Evolutionary conservation across 2,329 filamentous ascomycete genomes (phyloP), one percentile per base, ranked within the genome.

Genomic region (Sclerotinia sclerotiorum): DNA sequence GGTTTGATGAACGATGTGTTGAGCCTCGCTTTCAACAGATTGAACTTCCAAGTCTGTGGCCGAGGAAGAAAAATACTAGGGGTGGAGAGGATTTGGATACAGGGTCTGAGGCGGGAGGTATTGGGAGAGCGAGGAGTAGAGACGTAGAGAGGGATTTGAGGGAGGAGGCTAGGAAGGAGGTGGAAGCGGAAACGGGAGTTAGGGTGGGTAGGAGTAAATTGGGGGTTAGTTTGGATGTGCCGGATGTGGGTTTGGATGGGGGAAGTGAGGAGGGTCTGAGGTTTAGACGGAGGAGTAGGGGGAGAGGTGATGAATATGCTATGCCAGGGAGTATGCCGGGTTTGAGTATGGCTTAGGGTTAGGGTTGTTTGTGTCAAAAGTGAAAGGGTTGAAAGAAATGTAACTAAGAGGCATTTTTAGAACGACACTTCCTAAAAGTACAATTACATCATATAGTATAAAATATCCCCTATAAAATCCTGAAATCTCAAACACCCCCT

Each of bases 1-100:
- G 92, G 92, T 94, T 96, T 78, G 92, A 95, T 78, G 92, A 95
- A 76, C 87, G 92, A 58, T 91, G 89, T 71, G 92, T 96, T 8
- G 92, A 95, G 79, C 92, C 92, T 2, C 86, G 91, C 35, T 95
- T 95, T 78, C 92, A 95, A 77, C 91, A 95, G 77, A 94, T 95
- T 72, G 90, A 91, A 0, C 82, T 96, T 11, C 92, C 92, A 0
- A 93, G 88, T 73, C 77, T 95, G 69, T 96, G 92, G 92, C 92
- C 92, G 1, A 82, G 91, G 58, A 94, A 94, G 82, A 90, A 88
- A 81, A 96, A 93, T 74, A 93, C 92, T 0, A 82, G 92, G 35
- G 91, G 90, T 5, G 90, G 89, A 1, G 89, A 89, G 27, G 65
- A 67, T 52, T 19, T 54, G 10, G 88, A 90, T 32, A 74, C 65